Evolutionary conservation across 208 protist species (phyloP).

Genomic region (Lotmaria passim): DNA sequence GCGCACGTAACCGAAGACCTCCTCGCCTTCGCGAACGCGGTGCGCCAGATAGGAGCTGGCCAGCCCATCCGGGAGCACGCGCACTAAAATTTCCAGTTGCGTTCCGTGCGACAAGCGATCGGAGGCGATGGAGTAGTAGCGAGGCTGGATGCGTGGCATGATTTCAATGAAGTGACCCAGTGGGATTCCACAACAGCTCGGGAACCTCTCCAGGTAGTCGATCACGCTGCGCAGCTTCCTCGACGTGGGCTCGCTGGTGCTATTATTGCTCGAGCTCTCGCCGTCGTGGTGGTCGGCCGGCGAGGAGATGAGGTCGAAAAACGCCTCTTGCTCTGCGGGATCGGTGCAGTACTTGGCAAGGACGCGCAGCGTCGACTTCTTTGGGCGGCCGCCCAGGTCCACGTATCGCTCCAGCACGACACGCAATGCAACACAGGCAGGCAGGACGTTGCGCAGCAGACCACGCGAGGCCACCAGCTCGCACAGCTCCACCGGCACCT

Average conservation of each 20-base stretch:
- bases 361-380: conserved; percentile 66
- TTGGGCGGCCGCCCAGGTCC: conserved; percentile 72
- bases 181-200: conserved; percentile 63
- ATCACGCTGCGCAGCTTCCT: conserved; percentile 54
- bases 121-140: conserved; percentile 97
- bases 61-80: conserved; percentile 82
- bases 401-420: conserved; percentile 80
- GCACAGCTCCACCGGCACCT: conserved; percentile 56
- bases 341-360: conserved; percentile 75
- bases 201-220: conserved; percentile 79
- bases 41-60: conserved; percentile 79
- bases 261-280: background rate
- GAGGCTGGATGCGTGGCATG: conserved; percentile 91
- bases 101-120: conserved; percentile 74
- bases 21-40: conserved; percentile 34
- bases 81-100: conserved; percentile 79
- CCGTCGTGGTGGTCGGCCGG: conserved; percentile 4
- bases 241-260: background rate
- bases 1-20: conserved; percentile 86
- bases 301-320: conserved; percentile 50
- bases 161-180: conserved; percentile 85
- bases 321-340: conserved; percentile 48
- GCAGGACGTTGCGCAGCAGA: conserved; percentile 64
- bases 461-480: conserved; percentile 32
- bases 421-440: conserved; percentile 54